phyloP scores from a whole-genome alignment of 2,329 filamentous ascomycete genomes.

The Apiospora kogelbergensis region DNA sequence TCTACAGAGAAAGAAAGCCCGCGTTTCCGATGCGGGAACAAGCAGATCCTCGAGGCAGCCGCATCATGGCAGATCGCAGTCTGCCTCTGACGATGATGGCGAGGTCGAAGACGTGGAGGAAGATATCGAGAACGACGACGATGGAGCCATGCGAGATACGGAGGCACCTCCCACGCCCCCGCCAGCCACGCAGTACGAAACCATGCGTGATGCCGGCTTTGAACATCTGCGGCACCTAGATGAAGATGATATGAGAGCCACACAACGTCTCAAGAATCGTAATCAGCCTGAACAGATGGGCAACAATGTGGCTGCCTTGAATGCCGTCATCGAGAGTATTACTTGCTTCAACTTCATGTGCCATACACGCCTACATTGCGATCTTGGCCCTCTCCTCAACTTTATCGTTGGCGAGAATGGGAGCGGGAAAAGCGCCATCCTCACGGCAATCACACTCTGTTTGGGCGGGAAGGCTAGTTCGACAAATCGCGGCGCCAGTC shows the following conservation, averaged over 20 bases:
- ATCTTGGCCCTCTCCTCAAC: slow-evolving; percentile 92
- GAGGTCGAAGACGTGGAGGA: slow-evolving; percentile 24
- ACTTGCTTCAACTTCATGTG: slow-evolving; percentile 97
- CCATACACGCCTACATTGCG: slow-evolving; percentile 76
- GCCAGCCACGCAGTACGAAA: slow-evolving; percentile 60
- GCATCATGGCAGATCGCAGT: slow-evolving; percentile 11
- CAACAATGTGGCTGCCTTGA: slow-evolving; percentile 74
- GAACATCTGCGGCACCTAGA: slow-evolving; percentile 56
- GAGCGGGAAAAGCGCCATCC: slow-evolving; percentile 92
- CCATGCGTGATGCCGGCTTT: slow-evolving; percentile 59
- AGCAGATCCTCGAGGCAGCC: slow-evolving; percentile 11
- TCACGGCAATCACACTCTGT: slow-evolving; percentile 90
- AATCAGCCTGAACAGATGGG: slow-evolving; percentile 49
- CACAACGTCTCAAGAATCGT: slow-evolving; percentile 54
- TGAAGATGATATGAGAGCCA: slow-evolving; percentile 62
- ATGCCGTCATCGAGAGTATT: slow-evolving; percentile 85
- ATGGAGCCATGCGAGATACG: slow-evolving; percentile 25
- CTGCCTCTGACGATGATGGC: slow-evolving; percentile 21
- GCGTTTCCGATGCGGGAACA: slow-evolving; percentile 30
- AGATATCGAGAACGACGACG: slow-evolving; percentile 27
- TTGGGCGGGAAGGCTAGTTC: slow-evolving; percentile 91
- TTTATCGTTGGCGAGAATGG: slow-evolving; percentile 98
- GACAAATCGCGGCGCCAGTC: slow-evolving; percentile 86
- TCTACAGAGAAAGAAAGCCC: slow-evolving; percentile 39
- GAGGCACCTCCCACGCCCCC: slow-evolving; percentile 33